Evolutionary conservation across 345 rosid genomes (phyloP).

Genomic region (Populus pruinosa): DNA sequence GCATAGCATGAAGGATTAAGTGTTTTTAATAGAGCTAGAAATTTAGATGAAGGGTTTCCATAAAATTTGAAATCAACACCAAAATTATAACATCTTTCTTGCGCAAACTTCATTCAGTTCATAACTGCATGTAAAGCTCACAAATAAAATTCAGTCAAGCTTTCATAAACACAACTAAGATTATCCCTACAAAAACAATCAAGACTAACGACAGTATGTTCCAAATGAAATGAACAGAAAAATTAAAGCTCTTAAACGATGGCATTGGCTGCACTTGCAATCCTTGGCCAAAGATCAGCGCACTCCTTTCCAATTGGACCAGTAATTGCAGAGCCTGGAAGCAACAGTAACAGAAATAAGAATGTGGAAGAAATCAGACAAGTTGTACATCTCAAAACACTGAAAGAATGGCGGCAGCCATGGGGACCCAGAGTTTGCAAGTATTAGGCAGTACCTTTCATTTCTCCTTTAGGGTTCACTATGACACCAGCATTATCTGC

Average conservation of each 20-base stretch:
- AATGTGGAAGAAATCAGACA: not conserved
- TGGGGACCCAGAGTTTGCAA: too few relatives aligned
- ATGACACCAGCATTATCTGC: constrained; percentile 96
- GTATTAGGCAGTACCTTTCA: constrained; percentile 58
- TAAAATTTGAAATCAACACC: not conserved
- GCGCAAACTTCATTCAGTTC: not conserved
- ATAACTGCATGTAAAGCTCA: not conserved
- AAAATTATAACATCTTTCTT: not conserved
- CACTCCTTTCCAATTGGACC: constrained; percentile 96
- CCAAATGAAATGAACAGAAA: not conserved
- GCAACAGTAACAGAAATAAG: not conserved
- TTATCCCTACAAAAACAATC: not conserved
- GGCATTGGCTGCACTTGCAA: constrained; percentile 78
- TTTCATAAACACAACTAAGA: not conserved
- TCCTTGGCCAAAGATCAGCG: constrained; percentile 94
- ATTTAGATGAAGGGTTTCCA: not conserved
- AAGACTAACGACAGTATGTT: not conserved
- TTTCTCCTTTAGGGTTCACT: constrained; percentile 90
- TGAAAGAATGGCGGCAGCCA: not conserved
- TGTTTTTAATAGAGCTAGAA: not conserved
- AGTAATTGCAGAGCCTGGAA: constrained; percentile 78
- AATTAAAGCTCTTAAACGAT: constrained; percentile 14
- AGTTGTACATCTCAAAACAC: not conserved
- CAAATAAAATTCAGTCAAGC: not conserved
- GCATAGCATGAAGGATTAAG: too few relatives aligned